A percentile compares a stretch with the other conserved stretches of the same genome.
phyloP scores from a whole-genome alignment of 2,329 filamentous ascomycete genomes.

The Paradendryphiella salina region DNA sequence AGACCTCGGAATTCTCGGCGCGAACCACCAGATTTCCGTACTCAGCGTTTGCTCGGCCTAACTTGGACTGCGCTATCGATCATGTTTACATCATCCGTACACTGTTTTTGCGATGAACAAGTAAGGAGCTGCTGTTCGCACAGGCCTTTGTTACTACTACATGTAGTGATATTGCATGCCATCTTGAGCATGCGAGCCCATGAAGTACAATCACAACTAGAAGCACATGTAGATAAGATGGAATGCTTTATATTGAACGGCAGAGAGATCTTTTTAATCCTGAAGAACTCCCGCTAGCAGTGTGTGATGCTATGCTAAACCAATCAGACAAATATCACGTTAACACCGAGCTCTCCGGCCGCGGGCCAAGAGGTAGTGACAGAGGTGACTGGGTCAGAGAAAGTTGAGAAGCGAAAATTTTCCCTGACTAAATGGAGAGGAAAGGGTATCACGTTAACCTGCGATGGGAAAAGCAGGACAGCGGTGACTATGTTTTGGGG shows the following conservation, averaged over 20 bases:
- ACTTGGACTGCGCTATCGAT: too few species aligned
- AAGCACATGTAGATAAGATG: neutral
- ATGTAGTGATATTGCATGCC: too few species aligned
- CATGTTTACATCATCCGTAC: too few species aligned
- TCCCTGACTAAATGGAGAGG: slow-evolving; percentile 9
- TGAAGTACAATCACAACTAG: neutral
- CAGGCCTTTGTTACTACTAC: too few species aligned
- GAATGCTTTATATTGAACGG: slow-evolving; percentile 2
- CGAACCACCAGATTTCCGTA: too few species aligned
- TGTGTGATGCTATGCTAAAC: slow-evolving; percentile 1
- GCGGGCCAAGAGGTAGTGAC: slow-evolving; percentile 23
- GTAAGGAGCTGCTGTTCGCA: too few species aligned
- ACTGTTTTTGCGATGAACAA: too few species aligned
- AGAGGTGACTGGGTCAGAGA: slow-evolving; percentile 46
- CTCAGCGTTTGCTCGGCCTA: too few species aligned
- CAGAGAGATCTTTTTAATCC: slow-evolving; percentile 8
- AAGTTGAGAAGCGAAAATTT: slow-evolving; percentile 31
- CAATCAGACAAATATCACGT: slow-evolving; percentile 37
- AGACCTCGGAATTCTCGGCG: too few species aligned
- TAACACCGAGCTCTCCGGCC: slow-evolving; percentile 27
- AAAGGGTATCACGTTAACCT: slow-evolving; percentile 44
- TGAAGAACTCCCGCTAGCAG: slow-evolving; percentile 5
- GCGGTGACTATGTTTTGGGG: slow-evolving; percentile 37
- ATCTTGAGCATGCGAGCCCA: neutral
- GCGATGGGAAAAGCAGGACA: slow-evolving; percentile 28